phyloP scores from a whole-genome alignment of 148 eudicot species.

The Spergularia bocconei region DNA sequence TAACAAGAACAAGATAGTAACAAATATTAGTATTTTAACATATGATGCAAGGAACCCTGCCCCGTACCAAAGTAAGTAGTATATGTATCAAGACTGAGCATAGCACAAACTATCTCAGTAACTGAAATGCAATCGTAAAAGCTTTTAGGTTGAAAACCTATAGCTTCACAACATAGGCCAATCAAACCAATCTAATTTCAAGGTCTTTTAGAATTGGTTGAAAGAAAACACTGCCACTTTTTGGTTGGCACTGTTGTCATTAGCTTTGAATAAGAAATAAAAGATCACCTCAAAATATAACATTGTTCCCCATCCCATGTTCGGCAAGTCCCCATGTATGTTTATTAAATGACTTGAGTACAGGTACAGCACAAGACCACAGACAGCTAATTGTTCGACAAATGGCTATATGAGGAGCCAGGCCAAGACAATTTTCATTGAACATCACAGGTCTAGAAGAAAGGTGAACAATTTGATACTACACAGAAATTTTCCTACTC shows the following conservation, averaged over 20 bases:
- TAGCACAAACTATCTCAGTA: neutral
- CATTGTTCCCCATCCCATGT: neutral
- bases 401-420: neutral
- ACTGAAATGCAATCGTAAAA: neutral
- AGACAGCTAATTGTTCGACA: neutral
- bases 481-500: neutral
- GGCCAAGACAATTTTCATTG: neutral
- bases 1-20: slow-evolving; percentile 7
- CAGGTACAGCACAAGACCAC: neutral
- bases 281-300: neutral
- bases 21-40: neutral
- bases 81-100: neutral
- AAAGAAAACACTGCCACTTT: neutral
- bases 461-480: neutral
- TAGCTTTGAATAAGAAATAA: no score
- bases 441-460: neutral
- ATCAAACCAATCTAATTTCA: neutral
- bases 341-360: no score
- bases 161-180: neutral
- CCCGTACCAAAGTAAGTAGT: neutral
- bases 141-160: neutral
- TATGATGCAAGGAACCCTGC: neutral
- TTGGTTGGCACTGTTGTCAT: no score
- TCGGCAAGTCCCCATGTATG: neutral
- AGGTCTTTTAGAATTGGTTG: neutral